phyloP scores from a whole-genome alignment of 192 early-diverging fungal genomes.

The Dimargaris verticillata region DNA sequence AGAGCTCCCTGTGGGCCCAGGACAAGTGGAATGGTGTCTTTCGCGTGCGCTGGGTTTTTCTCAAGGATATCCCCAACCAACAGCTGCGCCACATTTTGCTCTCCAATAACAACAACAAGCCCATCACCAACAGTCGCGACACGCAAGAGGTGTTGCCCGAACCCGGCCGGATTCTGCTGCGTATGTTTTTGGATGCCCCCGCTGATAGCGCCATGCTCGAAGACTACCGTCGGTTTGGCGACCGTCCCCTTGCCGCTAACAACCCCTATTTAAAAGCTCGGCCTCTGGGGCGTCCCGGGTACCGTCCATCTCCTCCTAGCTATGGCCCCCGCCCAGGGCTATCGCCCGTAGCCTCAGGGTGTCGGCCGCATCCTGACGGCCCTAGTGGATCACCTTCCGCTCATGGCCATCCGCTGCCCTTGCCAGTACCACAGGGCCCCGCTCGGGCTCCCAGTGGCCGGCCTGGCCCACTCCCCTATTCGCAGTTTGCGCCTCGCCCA shows the following conservation, averaged over 20 bases:
- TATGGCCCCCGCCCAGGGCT: no score
- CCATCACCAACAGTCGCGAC: slow-evolving; percentile 40
- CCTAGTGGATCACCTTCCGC: no score
- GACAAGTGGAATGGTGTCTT: slow-evolving; percentile 37
- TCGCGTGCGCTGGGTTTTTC: slow-evolving; percentile 31
- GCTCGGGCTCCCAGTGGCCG: no score
- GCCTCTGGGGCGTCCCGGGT: no score
- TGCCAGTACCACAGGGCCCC: no score
- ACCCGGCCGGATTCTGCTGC: slow-evolving; percentile 30
- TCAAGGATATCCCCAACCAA: slow-evolving; percentile 36
- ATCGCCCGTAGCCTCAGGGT: no score
- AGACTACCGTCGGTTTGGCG: neutral
- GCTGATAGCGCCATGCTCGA: neutral
- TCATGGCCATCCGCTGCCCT: no score
- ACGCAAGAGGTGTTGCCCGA: slow-evolving; percentile 32
- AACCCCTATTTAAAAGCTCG: no score
- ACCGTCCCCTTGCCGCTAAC: neutral
- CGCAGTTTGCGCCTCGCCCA: no score
- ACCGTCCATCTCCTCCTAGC: no score
- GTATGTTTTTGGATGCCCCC: slow-evolving; percentile 24
- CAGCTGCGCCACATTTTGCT: slow-evolving; percentile 24
- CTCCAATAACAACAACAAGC: slow-evolving; percentile 33
- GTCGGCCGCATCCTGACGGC: no score
- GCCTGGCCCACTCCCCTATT: no score
- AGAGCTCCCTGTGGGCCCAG: slow-evolving; percentile 23